phyloP scores from a whole-genome alignment of 495 filamentous ascomycete species.

The Daldinia caldariorum region DNA sequence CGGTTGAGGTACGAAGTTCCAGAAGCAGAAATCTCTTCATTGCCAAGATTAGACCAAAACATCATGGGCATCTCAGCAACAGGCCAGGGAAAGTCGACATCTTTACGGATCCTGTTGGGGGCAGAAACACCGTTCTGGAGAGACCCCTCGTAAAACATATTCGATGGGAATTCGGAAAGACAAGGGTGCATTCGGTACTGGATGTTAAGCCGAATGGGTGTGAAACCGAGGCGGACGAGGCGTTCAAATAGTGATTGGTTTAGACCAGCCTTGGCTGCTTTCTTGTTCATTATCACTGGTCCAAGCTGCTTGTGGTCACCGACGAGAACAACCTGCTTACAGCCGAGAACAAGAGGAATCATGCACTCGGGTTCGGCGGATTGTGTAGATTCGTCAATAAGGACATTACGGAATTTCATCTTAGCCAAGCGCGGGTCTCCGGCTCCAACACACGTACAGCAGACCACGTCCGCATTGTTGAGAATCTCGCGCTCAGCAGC shows the following conservation, averaged over 20 bases:
- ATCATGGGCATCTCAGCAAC: constrained; percentile 96
- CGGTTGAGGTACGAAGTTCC: constrained; percentile 98
- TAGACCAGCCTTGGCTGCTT: constrained; percentile 94
- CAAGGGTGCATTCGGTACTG: constrained; percentile 99
- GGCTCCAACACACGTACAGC: constrained; percentile 98
- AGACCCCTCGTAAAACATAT: constrained; percentile 99
- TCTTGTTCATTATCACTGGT: constrained; percentile 99
- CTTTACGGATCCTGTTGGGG: constrained; percentile 84
- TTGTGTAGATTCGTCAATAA: constrained; percentile 98
- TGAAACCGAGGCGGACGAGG: constrained; percentile 90
- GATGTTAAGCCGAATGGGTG: constrained; percentile 92
- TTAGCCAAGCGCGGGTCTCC: constrained; percentile 95
- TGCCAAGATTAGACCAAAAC: constrained; percentile 99
- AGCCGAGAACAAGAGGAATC: constrained; percentile 97
- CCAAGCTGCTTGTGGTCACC: constrained; percentile 99
- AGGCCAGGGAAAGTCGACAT: constrained; percentile 99
- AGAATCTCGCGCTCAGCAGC: constrained; percentile 95
- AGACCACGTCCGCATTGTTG: constrained; percentile 96
- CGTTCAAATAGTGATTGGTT: constrained; percentile 98
- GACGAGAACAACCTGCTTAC: constrained; percentile 97
- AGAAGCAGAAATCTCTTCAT: constrained; percentile 97
- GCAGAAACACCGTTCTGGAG: constrained; percentile 97
- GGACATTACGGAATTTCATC: constrained; percentile 96
- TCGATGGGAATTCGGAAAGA: constrained; percentile 96
- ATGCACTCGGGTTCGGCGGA: constrained; percentile 99